Base-by-base conservation (phyloP, 257 asterid genomes). In the Przewalskia tangutica region DNA sequence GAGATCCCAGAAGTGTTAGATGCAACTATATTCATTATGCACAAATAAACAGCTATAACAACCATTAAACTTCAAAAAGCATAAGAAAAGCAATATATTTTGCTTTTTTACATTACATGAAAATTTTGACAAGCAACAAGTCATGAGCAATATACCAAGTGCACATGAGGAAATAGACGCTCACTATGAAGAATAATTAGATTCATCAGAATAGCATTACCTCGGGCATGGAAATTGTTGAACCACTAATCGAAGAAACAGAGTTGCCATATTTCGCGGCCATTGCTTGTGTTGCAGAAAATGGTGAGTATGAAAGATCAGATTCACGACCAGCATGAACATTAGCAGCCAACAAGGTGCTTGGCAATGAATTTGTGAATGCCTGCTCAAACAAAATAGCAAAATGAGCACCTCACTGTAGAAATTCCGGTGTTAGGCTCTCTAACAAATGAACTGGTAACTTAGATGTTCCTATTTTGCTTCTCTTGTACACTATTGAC, bases 211-310 rank as follows among this genome's bases (percentile, higher is more conserved):
- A 38, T 32, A 32, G 77, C 42, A 77, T 82, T 84, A 94, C 97
- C 98, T 94, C 97, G 7, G 97, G 82, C 89, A 93, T 84, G 79
- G 98, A 88, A 82, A 88, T 86, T 63, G 91, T 84, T 56, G 97
- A 85, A 78, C 78, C 89, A 55, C 97, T 86, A 3, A 83, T 81
- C 10, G 93, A 88, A 34, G 97, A 89, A 46, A 80, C 89, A 17
- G 93, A 53, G 86, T 81, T 89, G 42, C 91, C 97, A 86, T 88
- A 93, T 83, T 91, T 88, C 27, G 91, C 16, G 66, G 94, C 86
- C 89, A 84, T 80, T 66, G 93, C 85, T 86, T 90, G 97, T 20
- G 91, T 77, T 58, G 83, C 77, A 34, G 93, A 86, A 85, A 90
- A 93, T 7, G 85, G 93, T 5, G 93, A 88, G 88, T 90, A 87